Conservation (phyloP, 1,284 basidiomycete genomes). For the Leccinum cinnamomeum region DNA sequence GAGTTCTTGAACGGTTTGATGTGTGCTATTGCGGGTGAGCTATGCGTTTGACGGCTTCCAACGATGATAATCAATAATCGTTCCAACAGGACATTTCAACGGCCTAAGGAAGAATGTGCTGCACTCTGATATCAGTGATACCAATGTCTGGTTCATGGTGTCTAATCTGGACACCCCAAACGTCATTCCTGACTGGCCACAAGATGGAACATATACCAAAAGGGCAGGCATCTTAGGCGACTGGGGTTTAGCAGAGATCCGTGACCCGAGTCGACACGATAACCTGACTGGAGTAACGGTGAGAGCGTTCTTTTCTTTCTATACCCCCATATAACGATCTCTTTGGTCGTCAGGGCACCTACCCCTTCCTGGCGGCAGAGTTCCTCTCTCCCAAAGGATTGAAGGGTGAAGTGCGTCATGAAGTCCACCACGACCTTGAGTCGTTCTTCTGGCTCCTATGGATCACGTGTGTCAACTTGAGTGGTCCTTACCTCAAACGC, state of each 20-base stretch:
- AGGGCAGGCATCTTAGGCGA: background rate
- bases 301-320: background rate
- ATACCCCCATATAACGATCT: background rate
- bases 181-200: background rate
- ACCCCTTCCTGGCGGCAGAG: too few relatives aligned
- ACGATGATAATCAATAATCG: background rate
- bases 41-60: background rate
- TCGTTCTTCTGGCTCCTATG: background rate
- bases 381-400: too few relatives aligned
- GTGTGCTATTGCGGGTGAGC: background rate
- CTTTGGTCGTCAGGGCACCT: background rate
- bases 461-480: background rate
- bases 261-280: background rate
- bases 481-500: background rate
- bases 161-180: background rate
- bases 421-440: too few relatives aligned
- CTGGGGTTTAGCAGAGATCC: background rate
- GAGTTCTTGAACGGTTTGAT: background rate
- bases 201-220: background rate
- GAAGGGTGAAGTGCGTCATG: too few relatives aligned
- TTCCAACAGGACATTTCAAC: background rate
- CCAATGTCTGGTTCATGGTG: background rate
- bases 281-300: background rate
- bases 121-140: background rate
- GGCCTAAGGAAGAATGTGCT: background rate